A percentile compares a stretch with the other conserved stretches of the same genome.
Conservation (phyloP, 2,329 filamentous ascomycete species). For the Calonectria ilicicola region DNA sequence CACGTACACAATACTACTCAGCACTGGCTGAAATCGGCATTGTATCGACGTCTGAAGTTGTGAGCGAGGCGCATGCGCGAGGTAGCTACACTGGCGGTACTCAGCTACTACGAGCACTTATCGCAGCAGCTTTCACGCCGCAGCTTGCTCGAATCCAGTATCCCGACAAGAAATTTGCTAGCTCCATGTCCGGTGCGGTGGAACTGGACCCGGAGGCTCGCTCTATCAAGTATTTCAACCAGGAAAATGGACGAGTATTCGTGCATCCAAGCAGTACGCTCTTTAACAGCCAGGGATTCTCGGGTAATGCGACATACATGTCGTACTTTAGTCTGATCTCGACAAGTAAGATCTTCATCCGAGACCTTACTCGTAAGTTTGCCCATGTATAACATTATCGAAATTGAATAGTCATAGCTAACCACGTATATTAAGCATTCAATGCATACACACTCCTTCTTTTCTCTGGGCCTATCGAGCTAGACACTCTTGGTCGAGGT, state of each 20-base stretch:
- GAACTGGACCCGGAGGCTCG: slow-evolving; percentile 93
- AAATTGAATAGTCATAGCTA: background rate
- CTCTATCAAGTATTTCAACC: slow-evolving; percentile 92
- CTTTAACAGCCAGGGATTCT: slow-evolving; percentile 85
- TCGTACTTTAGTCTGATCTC: slow-evolving; percentile 93
- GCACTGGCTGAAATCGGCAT: slow-evolving; percentile 90
- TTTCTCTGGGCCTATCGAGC: slow-evolving; percentile 85
- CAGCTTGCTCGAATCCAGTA: slow-evolving; percentile 94
- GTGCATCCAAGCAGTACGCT: slow-evolving; percentile 90
- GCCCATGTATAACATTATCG: background rate
- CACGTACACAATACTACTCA: slow-evolving; percentile 85
- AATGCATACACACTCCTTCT: slow-evolving; percentile 90
- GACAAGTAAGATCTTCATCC: slow-evolving; percentile 90
- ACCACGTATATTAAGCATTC: slow-evolving; percentile 70
- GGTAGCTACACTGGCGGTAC: slow-evolving; percentile 45
- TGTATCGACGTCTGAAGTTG: slow-evolving; percentile 58
- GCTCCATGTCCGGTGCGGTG: slow-evolving; percentile 87
- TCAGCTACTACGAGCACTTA: slow-evolving; percentile 74
- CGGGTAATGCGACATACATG: slow-evolving; percentile 80
- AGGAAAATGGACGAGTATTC: slow-evolving; percentile 88
- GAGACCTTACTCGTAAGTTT: slow-evolving; percentile 89
- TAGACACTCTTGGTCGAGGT: slow-evolving; percentile 89
- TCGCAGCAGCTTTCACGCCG: slow-evolving; percentile 81
- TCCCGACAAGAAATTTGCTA: slow-evolving; percentile 94
- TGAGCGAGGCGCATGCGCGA: slow-evolving; percentile 42